phyloP scores from a whole-genome alignment of 2,329 filamentous ascomycete species.

The Ascochyta koolunga region DNA sequence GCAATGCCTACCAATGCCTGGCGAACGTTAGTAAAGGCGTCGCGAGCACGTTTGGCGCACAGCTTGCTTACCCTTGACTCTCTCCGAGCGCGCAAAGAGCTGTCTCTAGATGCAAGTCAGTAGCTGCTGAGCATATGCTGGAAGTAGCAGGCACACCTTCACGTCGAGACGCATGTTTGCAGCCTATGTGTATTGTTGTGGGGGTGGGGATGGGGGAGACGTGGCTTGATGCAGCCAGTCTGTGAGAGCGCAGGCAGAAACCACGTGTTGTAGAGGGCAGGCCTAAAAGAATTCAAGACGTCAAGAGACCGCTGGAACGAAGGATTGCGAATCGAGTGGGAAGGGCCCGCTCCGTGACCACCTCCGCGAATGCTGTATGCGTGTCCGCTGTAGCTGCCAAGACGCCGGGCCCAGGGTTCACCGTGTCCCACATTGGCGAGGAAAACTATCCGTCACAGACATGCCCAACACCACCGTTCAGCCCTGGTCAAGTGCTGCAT shows the following conservation, averaged over 20 bases:
- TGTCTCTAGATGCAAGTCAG: slow-evolving; percentile 68
- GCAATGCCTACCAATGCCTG: slow-evolving; percentile 44
- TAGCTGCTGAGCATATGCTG: slow-evolving; percentile 2
- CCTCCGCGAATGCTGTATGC: slow-evolving; percentile 18
- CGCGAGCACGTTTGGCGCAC: slow-evolving; percentile 1
- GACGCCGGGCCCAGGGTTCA: slow-evolving; percentile 32
- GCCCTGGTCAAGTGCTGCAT: not conserved
- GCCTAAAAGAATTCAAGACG: not conserved
- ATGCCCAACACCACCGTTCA: slow-evolving; percentile 26
- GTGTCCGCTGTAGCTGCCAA: slow-evolving; percentile 41
- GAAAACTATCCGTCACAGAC: slow-evolving; percentile 28
- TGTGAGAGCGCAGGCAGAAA: slow-evolving; percentile 23
- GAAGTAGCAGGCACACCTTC: slow-evolving; percentile 43
- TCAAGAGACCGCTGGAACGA: slow-evolving; percentile 11
- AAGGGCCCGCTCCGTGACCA: slow-evolving; percentile 9
- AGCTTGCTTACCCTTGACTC: slow-evolving; percentile 70
- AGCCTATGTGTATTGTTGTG: slow-evolving; percentile 33
- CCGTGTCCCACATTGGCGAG: slow-evolving; percentile 28
- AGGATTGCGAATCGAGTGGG: slow-evolving; percentile 7
- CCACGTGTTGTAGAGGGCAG: slow-evolving; percentile 2
- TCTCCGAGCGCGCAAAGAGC: slow-evolving; percentile 87
- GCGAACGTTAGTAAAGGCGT: slow-evolving; percentile 30
- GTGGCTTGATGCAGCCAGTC: slow-evolving; percentile 49
- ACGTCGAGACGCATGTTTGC: slow-evolving; percentile 54
- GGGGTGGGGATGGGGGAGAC: slow-evolving; percentile 42